Evolutionary conservation across 2,329 filamentous ascomycete genomes (phyloP).

Genomic region (Penicillium sp.): DNA sequence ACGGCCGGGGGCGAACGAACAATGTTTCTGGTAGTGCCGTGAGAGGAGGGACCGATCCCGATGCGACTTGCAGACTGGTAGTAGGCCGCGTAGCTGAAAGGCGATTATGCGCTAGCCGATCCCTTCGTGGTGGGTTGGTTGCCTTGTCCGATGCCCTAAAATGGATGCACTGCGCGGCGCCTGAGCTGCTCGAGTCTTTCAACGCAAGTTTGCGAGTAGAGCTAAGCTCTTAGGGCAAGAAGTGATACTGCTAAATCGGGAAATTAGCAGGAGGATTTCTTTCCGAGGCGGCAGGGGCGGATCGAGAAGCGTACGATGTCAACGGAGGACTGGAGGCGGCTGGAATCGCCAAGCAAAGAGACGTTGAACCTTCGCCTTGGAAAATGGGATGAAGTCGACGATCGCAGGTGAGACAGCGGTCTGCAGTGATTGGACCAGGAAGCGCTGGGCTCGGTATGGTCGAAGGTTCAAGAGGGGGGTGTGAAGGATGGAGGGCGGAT

Average conservation of each 20-base stretch:
- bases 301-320: conserved; percentile 17
- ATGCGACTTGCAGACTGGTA: conserved; percentile 1
- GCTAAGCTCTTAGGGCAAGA: conserved; percentile 3
- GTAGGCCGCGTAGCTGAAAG: background rate
- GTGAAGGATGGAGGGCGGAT: conserved; percentile 21
- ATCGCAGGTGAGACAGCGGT: conserved; percentile 12
- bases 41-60: background rate
- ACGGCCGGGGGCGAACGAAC: background rate
- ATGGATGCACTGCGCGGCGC: conserved; percentile 2
- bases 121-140: conserved; percentile 13
- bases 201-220: conserved; percentile 6
- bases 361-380: conserved; percentile 26
- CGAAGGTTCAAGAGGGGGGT: conserved; percentile 15
- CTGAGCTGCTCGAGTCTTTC: conserved; percentile 11
- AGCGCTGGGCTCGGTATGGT: conserved; percentile 26
- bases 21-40: background rate
- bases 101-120: conserved; percentile 14
- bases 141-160: conserved; percentile 4
- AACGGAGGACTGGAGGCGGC: conserved; percentile 17
- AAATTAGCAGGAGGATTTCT: background rate
- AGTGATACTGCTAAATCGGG: conserved; percentile 12
- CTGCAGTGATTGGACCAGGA: conserved; percentile 28
- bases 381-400: conserved; percentile 17
- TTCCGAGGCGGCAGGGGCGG: conserved; percentile 20
- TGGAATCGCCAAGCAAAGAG: conserved; percentile 20